Evolutionary conservation across 2,329 filamentous ascomycete genomes (phyloP).

Genomic region (Colletotrichum filicis): DNA sequence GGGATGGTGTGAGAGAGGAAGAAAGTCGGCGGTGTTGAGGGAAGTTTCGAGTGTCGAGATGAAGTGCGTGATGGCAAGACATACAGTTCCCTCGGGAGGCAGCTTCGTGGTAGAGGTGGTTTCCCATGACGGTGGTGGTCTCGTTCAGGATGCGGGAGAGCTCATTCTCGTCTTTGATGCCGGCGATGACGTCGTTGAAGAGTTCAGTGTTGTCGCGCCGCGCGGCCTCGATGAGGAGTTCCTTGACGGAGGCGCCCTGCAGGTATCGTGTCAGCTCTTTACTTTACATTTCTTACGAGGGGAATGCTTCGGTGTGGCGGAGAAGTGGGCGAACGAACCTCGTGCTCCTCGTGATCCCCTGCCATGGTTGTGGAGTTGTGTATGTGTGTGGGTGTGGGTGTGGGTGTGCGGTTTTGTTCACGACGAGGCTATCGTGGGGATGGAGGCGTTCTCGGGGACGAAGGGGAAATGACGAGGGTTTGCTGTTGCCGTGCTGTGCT

Average conservation of each 20-base stretch:
- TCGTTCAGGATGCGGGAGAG: slow-evolving; percentile 85
- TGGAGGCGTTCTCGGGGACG: neutral
- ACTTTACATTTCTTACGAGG: neutral
- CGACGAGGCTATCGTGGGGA: neutral
- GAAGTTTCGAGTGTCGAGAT: neutral
- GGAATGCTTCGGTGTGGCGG: neutral
- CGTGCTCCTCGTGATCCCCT: slow-evolving; percentile 48
- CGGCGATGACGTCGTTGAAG: slow-evolving; percentile 77
- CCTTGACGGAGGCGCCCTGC: slow-evolving; percentile 85
- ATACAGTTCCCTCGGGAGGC: slow-evolving; percentile 86
- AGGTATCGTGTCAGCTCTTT: neutral
- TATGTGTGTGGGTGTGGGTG: neutral
- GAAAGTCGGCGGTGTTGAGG: neutral
- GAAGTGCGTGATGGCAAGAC: slow-evolving; percentile 44
- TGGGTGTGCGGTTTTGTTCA: neutral
- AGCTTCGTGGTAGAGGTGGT: slow-evolving; percentile 90
- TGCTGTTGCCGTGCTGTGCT: neutral
- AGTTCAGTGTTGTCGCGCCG: slow-evolving; percentile 92
- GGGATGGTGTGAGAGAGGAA: neutral
- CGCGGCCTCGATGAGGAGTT: slow-evolving; percentile 92
- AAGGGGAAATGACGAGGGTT: neutral
- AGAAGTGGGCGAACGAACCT: slow-evolving; percentile 39
- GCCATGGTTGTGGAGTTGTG: slow-evolving; percentile 37
- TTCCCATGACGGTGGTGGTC: slow-evolving; percentile 86
- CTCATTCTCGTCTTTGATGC: slow-evolving; percentile 69